phyloP scores from a whole-genome alignment of 2,329 filamentous ascomycete genomes.

The Xylariaceae sp. region DNA sequence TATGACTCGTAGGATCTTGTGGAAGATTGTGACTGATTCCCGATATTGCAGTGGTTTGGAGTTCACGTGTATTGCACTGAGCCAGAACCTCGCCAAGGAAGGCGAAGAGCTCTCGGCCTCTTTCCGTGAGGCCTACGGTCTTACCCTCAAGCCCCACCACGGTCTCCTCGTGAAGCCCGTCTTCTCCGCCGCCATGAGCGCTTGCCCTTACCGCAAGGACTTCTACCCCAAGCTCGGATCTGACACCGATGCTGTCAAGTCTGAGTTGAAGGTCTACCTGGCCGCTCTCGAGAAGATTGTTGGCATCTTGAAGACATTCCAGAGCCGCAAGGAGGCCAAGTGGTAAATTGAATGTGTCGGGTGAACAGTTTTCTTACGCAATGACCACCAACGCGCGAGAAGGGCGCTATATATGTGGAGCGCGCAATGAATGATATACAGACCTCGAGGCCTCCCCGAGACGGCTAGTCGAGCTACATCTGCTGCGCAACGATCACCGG shows the following conservation, averaged over 20 bases:
- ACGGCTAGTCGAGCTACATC: neutral
- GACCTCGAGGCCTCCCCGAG: neutral
- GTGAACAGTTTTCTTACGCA: neutral
- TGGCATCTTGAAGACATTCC: slow-evolving; percentile 62
- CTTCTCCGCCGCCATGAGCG: slow-evolving; percentile 88
- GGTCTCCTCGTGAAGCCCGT: slow-evolving; percentile 83
- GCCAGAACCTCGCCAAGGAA: slow-evolving; percentile 65
- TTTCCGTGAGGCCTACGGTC: slow-evolving; percentile 79
- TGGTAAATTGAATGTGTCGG: slow-evolving; percentile 40
- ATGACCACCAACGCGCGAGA: neutral
- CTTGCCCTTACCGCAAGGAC: slow-evolving; percentile 86
- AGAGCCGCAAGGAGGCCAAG: slow-evolving; percentile 52
- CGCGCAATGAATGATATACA: neutral
- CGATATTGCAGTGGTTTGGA: slow-evolving; percentile 66
- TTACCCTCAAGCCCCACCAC: slow-evolving; percentile 89
- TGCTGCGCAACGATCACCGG: neutral
- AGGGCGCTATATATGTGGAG: slow-evolving; percentile 2
- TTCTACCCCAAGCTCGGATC: slow-evolving; percentile 85
- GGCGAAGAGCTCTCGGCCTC: slow-evolving; percentile 74
- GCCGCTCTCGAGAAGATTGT: slow-evolving; percentile 72
- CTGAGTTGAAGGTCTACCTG: slow-evolving; percentile 66
- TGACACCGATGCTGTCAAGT: slow-evolving; percentile 56
- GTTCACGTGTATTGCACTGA: slow-evolving; percentile 83
- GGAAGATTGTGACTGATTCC: slow-evolving; percentile 5
- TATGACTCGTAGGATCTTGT: neutral